Evolutionary conservation across 179 eudicot species (phyloP).

Genomic region (Heliamphora pulchella): DNA sequence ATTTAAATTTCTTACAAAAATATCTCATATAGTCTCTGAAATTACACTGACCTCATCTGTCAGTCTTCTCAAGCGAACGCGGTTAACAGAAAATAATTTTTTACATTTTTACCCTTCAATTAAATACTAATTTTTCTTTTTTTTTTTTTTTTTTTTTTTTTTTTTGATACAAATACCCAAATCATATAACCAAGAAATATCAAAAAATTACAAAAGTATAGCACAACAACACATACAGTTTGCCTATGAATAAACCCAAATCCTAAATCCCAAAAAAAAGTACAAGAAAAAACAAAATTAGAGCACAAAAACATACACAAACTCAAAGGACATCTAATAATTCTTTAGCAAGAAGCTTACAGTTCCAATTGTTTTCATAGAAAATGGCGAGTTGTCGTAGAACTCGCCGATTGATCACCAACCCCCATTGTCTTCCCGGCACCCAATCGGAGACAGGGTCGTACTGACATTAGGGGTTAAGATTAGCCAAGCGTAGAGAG

Average conservation of each 20-base stretch:
- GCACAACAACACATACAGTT: not conserved
- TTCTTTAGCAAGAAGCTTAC: conserved; percentile 29
- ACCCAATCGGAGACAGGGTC: conserved; percentile 32
- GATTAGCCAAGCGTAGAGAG: conserved; percentile 49
- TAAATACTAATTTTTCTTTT: no score
- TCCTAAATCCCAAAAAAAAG: not conserved
- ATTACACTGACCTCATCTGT: no score
- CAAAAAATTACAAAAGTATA: not conserved
- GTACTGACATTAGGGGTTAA: conserved; percentile 38
- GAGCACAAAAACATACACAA: not conserved
- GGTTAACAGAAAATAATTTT: no score
- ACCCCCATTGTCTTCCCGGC: conserved; percentile 66
- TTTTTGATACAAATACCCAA: not conserved
- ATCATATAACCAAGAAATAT: not conserved
- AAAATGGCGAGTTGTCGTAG: conserved; percentile 73
- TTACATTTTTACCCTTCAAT: no score
- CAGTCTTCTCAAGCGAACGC: no score
- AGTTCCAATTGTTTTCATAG: conserved; percentile 61
- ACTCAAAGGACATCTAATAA: no score
- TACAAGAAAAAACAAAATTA: not conserved
- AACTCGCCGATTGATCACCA: conserved; percentile 85
- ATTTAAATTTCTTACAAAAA: no score
- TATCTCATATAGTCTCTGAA: no score
- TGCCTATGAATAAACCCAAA: not conserved
- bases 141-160: no score